Conservation (phyloP, 2,329 filamentous ascomycete species). For the Teratosphaeria viscida region DNA sequence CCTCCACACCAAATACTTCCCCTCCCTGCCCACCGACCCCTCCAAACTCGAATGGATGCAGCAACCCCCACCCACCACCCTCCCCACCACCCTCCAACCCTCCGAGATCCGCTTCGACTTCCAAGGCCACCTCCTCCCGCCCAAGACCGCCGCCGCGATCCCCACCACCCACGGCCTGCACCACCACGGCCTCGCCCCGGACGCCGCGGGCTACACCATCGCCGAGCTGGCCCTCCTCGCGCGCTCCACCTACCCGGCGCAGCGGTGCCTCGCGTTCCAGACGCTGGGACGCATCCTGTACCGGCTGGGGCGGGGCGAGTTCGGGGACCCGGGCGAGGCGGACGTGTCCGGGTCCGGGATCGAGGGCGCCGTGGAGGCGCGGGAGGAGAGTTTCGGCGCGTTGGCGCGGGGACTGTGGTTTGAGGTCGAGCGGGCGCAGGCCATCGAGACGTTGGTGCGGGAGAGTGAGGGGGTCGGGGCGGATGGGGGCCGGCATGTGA, state of each 20-base stretch:
- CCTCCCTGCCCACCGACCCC: conserved; percentile 73
- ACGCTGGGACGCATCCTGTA: conserved; percentile 79
- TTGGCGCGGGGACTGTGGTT: conserved; percentile 71
- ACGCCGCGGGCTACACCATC: conserved; percentile 89
- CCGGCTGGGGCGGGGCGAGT: conserved; percentile 64
- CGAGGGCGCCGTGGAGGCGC: conserved; percentile 26
- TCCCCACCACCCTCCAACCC: conserved; percentile 58
- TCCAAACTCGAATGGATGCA: conserved; percentile 82
- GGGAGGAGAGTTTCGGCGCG: conserved; percentile 35
- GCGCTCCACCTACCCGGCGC: conserved; percentile 70
- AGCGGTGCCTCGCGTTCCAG: conserved; percentile 86
- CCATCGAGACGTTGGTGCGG: conserved; percentile 65
- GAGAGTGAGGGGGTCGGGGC: conserved; percentile 55
- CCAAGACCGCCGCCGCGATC: conserved; percentile 60
- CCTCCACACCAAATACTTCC: conserved; percentile 89
- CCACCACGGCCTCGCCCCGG: conserved; percentile 85
- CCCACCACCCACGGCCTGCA: conserved; percentile 74
- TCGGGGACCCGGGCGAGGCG: conserved; percentile 43
- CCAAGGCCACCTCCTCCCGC: conserved; percentile 67
- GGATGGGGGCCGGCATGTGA: conserved; percentile 55
- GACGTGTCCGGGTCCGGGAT: conserved; percentile 5
- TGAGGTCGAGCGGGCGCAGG: conserved; percentile 62
- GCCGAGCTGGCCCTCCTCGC: conserved; percentile 72
- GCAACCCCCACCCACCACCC: conserved; percentile 44
- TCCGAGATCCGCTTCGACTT: conserved; percentile 84